Evolutionary conservation across 495 filamentous ascomycete genomes (phyloP), one percentile per base, ranked within the genome.

Genomic region (Aspergillus diversus): DNA sequence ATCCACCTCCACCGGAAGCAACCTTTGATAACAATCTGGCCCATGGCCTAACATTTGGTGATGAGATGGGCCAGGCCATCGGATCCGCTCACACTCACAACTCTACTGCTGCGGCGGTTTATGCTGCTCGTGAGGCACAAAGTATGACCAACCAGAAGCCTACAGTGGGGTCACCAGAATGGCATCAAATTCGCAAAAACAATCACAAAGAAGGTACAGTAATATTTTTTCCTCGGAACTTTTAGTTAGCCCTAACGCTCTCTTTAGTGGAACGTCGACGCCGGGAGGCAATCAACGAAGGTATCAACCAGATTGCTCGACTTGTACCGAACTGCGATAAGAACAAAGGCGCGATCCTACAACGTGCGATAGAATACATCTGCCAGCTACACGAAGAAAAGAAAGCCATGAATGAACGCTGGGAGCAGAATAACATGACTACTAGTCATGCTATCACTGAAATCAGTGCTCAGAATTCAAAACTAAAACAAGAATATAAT

Each of bases 251-350:
- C 34, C 52, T 73, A 60, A 66, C 60, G 39, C n/a, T 16, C 5
- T 52, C 46, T 43, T 16, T 63, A 99, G 95, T 99, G 64, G 95
- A 99, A 77, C 92, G 95, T 57, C 93, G 95, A 51, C 95, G 95
- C 42, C 92, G 95, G 63, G 95, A 99, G 74, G 97, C 96, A 5
- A 99, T 99, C 75, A 99, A 99, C 72, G 95, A 99, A 77, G 95
- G 95, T 54, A 99, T 99, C 70, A 98, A 97, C 70, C 94, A 99
- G 77, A 88, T 99, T 46, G 91, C 96, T 56, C 97, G 97, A 76
- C 94, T 99, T 57, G 95, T 99, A 0, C 95, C 95, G 4, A 93
- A 93, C 39, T 99, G 95, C 70, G 95, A 99, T 75, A 99, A 98
- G 83, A 99, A 99, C 78, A 99, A 99, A 76, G 95, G 95, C 5